Percentiles rank a stretch among this genome's conserved stretches.
These are phyloP conservation scores for Ophiostoma sp. DNA, from an alignment of 2,329 filamentous ascomycete genomes.

Conservation along the genomic window DNA sequence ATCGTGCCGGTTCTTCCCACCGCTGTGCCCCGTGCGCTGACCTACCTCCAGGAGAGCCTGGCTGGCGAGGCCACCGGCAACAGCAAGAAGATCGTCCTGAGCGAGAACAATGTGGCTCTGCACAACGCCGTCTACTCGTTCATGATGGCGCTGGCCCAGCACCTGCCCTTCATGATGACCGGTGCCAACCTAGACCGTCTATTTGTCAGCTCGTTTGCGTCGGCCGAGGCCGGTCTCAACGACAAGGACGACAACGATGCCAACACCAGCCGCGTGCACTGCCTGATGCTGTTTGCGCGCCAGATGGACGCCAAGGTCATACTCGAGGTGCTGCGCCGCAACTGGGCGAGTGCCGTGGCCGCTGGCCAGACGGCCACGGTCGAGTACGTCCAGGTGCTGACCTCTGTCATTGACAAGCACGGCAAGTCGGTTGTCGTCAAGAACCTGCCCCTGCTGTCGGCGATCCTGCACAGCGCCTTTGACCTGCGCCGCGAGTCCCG, in stretches of 20 bases:
- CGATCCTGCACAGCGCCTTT: constrained; percentile 53
- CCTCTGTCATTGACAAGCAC: constrained; percentile 67
- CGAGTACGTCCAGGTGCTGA: constrained; percentile 66
- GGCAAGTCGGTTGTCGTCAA: constrained; percentile 73
- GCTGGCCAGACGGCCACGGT: constrained; percentile 58
- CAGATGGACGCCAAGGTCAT: constrained; percentile 72
- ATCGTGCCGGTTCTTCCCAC: constrained; percentile 77
- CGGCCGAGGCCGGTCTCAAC: constrained; percentile 57
- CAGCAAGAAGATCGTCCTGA: neutral
- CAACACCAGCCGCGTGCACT: constrained; percentile 60
- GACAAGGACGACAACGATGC: constrained; percentile 54
- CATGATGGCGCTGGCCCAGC: constrained; percentile 70
- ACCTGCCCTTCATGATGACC: constrained; percentile 86
- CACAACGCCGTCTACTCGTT: constrained; percentile 81
- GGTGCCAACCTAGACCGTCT: constrained; percentile 66
- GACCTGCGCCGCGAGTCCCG: constrained; percentile 56
- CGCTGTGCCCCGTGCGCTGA: constrained; percentile 65
- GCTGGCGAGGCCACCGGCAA: constrained; percentile 34
- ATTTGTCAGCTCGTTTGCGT: constrained; percentile 65
- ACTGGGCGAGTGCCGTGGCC: constrained; percentile 61
- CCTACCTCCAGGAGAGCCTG: constrained; percentile 63
- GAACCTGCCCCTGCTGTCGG: constrained; percentile 64
- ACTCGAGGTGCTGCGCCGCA: constrained; percentile 65
- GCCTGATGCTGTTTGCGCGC: constrained; percentile 68
- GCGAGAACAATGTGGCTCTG: constrained; percentile 44